Evolutionary conservation across 2,329 filamentous ascomycete genomes (phyloP).

Genomic region (Xylariales sp.): DNA sequence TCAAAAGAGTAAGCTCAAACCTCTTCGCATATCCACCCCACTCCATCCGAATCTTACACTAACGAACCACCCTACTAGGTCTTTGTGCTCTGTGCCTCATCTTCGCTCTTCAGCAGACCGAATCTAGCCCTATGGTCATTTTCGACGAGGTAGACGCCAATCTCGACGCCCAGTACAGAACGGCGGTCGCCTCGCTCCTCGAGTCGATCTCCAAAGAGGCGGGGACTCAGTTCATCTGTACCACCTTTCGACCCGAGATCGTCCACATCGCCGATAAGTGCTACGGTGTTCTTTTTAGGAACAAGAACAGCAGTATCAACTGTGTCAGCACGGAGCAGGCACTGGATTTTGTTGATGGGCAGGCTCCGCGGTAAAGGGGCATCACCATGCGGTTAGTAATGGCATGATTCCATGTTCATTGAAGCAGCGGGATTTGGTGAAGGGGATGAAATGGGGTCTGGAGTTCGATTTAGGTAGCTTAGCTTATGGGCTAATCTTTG

Average conservation of each 20-base stretch:
- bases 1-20: conserved; percentile 74
- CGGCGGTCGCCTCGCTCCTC: conserved; percentile 86
- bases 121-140: conserved; percentile 96
- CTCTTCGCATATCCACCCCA: conserved; percentile 5
- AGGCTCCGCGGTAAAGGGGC: conserved; percentile 38
- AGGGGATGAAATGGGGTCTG: conserved; percentile 1
- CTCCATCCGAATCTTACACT: no score
- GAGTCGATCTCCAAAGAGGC: conserved; percentile 67
- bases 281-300: conserved; percentile 90
- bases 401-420: no score
- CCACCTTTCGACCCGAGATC: conserved; percentile 96
- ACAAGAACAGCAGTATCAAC: conserved; percentile 92
- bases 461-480: conserved; percentile 1
- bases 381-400: no score
- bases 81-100: conserved; percentile 95
- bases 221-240: conserved; percentile 88
- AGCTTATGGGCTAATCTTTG: not conserved
- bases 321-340: conserved; percentile 85
- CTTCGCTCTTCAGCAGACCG: conserved; percentile 97
- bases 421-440: not conserved
- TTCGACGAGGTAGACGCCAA: conserved; percentile 99
- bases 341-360: conserved; percentile 89
- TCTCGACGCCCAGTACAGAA: conserved; percentile 94
- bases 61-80: conserved; percentile 57
- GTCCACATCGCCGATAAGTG: conserved; percentile 93